phyloP scores from a whole-genome alignment of 345 rosid species.

The Alliaria petiolata region DNA sequence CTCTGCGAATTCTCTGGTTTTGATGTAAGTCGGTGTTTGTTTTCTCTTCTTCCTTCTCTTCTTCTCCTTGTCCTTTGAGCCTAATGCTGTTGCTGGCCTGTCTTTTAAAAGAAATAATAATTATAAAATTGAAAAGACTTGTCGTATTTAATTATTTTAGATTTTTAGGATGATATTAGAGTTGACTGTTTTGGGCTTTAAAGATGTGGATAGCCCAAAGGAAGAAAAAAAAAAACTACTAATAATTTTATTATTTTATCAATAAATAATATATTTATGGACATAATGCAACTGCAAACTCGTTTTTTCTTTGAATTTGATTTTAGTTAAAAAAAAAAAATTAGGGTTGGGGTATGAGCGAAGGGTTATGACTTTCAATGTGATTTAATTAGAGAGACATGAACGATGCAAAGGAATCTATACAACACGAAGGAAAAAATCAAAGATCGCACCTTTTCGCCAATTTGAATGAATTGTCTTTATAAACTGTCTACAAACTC shows the following conservation, averaged over 20 bases:
- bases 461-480: background rate
- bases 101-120: background rate
- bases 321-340: no score
- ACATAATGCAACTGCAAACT: no score
- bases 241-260: no score
- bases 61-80: background rate
- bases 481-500: background rate
- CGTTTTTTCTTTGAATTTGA: no score
- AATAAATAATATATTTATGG: no score
- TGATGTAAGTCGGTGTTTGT: background rate
- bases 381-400: constrained; percentile 2
- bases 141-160: background rate
- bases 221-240: no score
- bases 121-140: background rate
- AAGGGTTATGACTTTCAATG: background rate
- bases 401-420: background rate
- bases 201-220: background rate
- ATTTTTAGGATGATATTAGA: background rate
- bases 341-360: background rate
- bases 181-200: background rate
- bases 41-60: background rate
- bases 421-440: background rate
- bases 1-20: constrained; percentile 7
- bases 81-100: constrained; percentile 15
- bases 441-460: constrained; percentile 1